A percentile compares a stretch with the other conserved stretches of the same genome.
Conservation (phyloP, 2,329 filamentous ascomycete species). For the Pseudomassariella vexata region DNA sequence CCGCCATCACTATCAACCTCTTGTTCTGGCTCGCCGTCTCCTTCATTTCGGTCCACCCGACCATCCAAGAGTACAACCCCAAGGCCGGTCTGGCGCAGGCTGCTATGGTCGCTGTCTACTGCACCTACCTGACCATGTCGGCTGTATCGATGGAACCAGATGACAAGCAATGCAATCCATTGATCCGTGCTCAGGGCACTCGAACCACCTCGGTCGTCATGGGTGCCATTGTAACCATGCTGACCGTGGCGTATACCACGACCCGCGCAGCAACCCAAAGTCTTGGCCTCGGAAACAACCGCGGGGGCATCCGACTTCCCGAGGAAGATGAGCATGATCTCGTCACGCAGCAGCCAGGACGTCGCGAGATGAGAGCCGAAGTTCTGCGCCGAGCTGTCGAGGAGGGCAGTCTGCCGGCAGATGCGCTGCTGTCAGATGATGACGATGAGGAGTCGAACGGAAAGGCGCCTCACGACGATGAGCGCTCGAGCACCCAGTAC, state of each 20-base stretch:
- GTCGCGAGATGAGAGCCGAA: conserved; percentile 88
- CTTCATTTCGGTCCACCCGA: conserved; percentile 80
- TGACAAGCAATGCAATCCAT: conserved; percentile 86
- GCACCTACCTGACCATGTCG: conserved; percentile 97
- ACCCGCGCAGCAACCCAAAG: conserved; percentile 92
- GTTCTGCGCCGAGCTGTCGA: conserved; percentile 88
- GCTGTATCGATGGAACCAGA: conserved; percentile 98
- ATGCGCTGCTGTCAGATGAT: conserved; percentile 73
- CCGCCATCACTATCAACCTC: conserved; percentile 90
- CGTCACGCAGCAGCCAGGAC: conserved; percentile 77
- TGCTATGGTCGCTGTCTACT: conserved; percentile 95
- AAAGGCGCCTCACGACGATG: conserved; percentile 72
- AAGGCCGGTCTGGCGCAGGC: conserved; percentile 95
- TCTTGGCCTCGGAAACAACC: conserved; percentile 61
- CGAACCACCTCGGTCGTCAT: conserved; percentile 87
- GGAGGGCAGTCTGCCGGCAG: conserved; percentile 84
- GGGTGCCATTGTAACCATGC: conserved; percentile 91
- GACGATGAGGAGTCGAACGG: conserved; percentile 59
- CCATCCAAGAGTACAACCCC: conserved; percentile 84
- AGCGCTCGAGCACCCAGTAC: conserved; percentile 86
- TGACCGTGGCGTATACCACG: conserved; percentile 95
- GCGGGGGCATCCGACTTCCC: conserved; percentile 53
- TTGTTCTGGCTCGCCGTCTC: conserved; percentile 77
- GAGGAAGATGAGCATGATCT: conserved; percentile 82
- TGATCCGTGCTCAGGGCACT: conserved; percentile 79